Conservation (phyloP, 169 alveolate genomes). For the Cryptosporidium parvum region DNA sequence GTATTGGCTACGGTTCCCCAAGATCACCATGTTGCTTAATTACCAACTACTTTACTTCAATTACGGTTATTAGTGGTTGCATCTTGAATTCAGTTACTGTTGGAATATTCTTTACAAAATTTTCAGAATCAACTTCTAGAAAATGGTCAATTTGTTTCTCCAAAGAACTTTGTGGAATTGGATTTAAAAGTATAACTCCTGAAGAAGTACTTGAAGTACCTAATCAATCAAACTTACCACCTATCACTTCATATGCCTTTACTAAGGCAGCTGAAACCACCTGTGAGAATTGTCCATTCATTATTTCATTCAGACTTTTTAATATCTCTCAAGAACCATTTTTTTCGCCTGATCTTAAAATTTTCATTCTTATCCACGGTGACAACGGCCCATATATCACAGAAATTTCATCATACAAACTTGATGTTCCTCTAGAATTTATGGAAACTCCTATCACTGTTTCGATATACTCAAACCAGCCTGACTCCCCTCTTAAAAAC, state of each 20-base stretch:
- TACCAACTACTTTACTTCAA: constrained; percentile 77
- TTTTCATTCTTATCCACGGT: constrained; percentile 73
- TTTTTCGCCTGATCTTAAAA: constrained; percentile 77
- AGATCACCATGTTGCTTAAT: constrained; percentile 79
- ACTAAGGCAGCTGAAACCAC: constrained; percentile 23
- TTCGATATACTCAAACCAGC: constrained; percentile 76
- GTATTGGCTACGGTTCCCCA: constrained; percentile 82
- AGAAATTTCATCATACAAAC: constrained; percentile 74
- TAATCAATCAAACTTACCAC: not conserved
- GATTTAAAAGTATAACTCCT: constrained; percentile 2
- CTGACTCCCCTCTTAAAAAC: constrained; percentile 77
- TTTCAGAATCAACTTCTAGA: constrained; percentile 79
- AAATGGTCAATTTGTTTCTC: constrained; percentile 81
- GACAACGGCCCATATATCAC: constrained; percentile 76
- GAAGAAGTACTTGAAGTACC: not conserved
- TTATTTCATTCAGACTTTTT: constrained; percentile 79
- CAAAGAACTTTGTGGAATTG: constrained; percentile 71
- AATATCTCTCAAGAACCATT: constrained; percentile 80
- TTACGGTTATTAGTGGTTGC: constrained; percentile 77
- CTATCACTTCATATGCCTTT: not conserved
- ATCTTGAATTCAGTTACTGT: constrained; percentile 78
- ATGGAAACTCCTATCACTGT: constrained; percentile 81
- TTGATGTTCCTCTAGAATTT: constrained; percentile 82
- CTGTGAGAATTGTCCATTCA: constrained; percentile 51
- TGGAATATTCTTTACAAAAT: constrained; percentile 81